Percentiles rank a stretch among this genome's conserved stretches.
Evolutionary conservation across 208 protist genomes (phyloP).

Genomic region (Acanthamoeba royreba): DNA sequence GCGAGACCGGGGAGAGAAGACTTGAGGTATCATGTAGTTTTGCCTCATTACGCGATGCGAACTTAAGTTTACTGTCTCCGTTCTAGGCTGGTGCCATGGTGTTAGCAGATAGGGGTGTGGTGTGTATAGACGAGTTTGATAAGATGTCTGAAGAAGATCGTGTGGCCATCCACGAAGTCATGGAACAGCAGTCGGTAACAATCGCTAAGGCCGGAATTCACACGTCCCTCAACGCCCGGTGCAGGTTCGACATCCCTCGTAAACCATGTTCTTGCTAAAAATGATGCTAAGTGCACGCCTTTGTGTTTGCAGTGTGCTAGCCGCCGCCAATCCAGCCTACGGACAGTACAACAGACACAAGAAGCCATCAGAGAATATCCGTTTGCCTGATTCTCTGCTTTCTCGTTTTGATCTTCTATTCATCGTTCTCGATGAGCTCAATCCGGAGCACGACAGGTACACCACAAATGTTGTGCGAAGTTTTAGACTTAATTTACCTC

Average conservation of each 20-base stretch:
- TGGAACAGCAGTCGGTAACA: constrained; percentile 99
- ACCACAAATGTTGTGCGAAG: not conserved
- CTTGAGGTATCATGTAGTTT: constrained; percentile 6
- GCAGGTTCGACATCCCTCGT: constrained; percentile 63
- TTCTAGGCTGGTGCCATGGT: constrained; percentile 99
- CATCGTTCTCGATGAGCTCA: constrained; percentile 96
- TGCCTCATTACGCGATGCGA: not conserved
- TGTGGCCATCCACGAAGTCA: constrained; percentile 89
- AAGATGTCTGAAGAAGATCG: constrained; percentile 98
- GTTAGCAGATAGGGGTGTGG: constrained; percentile 97
- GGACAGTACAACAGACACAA: constrained; percentile 94
- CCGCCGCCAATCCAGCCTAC: constrained; percentile 99
- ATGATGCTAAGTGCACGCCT: not conserved
- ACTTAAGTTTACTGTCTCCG: not conserved
- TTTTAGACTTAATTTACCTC: not conserved
- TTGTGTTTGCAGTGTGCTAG: constrained; percentile 86
- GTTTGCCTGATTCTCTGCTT: constrained; percentile 97
- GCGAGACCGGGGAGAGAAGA: constrained; percentile 92
- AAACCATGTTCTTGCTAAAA: not conserved
- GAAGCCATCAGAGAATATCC: constrained; percentile 93
- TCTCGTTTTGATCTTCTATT: constrained; percentile 99
- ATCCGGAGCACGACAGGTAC: constrained; percentile 86
- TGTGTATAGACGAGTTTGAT: constrained; percentile 99
- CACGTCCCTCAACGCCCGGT: constrained; percentile 97
- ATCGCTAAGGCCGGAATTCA: constrained; percentile 99